phyloP scores from a whole-genome alignment of 2,329 filamentous ascomycete species.

The Alternaria ethzedia region DNA sequence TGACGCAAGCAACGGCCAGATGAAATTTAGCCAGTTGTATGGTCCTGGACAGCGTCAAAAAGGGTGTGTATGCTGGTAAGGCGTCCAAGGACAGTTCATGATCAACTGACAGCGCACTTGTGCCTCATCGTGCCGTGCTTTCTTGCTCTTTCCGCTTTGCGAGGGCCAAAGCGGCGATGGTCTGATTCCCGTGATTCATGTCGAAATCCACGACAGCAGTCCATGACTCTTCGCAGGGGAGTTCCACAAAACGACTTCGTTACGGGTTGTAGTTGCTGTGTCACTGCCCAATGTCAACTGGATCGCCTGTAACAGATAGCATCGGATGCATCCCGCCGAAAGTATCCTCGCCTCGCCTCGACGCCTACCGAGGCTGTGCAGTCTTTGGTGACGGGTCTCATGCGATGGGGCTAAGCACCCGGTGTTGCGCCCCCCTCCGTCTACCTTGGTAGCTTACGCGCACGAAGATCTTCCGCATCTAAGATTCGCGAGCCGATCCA shows the following conservation, averaged over 20 bases:
- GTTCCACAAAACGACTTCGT: not conserved
- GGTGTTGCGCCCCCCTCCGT: not conserved
- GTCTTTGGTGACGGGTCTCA: not conserved
- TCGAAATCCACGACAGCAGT: not conserved
- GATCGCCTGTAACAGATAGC: not conserved
- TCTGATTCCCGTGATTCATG: not conserved
- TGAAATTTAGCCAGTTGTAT: not conserved
- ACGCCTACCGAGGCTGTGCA: not conserved
- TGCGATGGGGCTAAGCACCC: not conserved
- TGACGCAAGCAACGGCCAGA: not conserved
- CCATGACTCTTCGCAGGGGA: not conserved
- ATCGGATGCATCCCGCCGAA: not conserved
- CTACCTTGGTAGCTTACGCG: not conserved
- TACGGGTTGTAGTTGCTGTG: not conserved
- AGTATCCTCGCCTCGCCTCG: not conserved
- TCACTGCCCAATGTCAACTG: not conserved
- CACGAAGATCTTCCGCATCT: conserved; percentile 7
- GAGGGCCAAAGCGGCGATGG: not conserved
- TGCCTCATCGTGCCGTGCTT: not conserved
- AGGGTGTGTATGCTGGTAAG: not conserved
- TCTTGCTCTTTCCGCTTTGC: not conserved
- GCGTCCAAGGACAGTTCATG: not conserved
- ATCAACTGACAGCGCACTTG: not conserved
- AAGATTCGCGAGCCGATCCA: conserved; percentile 15
- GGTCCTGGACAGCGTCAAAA: not conserved